These are phyloP conservation scores for Neurospora sp. DNA, from an alignment of 2,329 filamentous ascomycete genomes.

Conservation along the genomic window DNA sequence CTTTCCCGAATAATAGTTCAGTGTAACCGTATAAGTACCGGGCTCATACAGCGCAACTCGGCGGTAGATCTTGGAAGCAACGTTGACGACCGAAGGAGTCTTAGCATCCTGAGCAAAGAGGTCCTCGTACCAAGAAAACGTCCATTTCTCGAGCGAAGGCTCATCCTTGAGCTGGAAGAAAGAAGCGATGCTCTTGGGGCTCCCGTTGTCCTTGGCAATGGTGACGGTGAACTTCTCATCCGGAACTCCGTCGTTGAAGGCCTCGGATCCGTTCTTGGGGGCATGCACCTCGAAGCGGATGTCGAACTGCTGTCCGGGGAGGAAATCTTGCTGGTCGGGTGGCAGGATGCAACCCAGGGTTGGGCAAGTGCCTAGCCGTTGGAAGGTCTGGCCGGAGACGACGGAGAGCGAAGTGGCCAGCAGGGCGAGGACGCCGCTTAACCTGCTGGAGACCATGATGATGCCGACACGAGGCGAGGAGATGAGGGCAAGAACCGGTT, in stretches of 20 bases:
- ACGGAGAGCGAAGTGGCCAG: slow-evolving; percentile 27
- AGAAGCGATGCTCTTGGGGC: slow-evolving; percentile 44
- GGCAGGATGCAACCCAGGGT: slow-evolving; percentile 50
- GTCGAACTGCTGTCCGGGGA: slow-evolving; percentile 77
- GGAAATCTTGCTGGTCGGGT: slow-evolving; percentile 64
- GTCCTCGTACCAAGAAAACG: slow-evolving; percentile 79
- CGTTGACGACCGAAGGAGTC: slow-evolving; percentile 65
- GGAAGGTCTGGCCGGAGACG: slow-evolving; percentile 48
- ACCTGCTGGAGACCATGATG: slow-evolving; percentile 15
- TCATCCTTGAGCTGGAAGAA: slow-evolving; percentile 41
- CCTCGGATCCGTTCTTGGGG: slow-evolving; percentile 71
- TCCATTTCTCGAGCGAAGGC: slow-evolving; percentile 62
- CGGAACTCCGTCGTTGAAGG: slow-evolving; percentile 56
- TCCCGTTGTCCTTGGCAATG: slow-evolving; percentile 52
- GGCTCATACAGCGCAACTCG: slow-evolving; percentile 68
- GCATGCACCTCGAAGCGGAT: slow-evolving; percentile 76
- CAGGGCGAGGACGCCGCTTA: slow-evolving; percentile 15
- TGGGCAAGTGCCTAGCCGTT: slow-evolving; percentile 49
- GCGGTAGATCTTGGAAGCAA: slow-evolving; percentile 70
- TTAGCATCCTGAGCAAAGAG: slow-evolving; percentile 66
- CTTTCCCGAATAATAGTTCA: slow-evolving; percentile 65
- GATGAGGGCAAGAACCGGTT: neutral
- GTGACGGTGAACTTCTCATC: slow-evolving; percentile 69
- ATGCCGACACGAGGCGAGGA: neutral
- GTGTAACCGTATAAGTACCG: slow-evolving; percentile 66